Evolutionary conservation across 257 asterid species (phyloP).

Genomic region (Nicotiana sylvestris): DNA sequence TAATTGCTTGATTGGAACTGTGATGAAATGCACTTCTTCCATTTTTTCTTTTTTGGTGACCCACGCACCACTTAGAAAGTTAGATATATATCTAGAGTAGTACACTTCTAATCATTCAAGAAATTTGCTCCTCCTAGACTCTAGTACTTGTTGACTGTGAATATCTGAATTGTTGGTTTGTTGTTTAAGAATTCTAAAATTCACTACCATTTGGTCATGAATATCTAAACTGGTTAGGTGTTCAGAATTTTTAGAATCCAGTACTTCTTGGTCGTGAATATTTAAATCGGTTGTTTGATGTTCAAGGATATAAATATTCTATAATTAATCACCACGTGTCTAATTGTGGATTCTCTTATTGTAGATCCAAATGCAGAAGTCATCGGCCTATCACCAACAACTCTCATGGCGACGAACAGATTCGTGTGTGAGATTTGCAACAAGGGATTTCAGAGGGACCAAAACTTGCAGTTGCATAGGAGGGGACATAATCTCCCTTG

Average conservation of each 20-base stretch:
- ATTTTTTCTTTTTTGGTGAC: not conserved
- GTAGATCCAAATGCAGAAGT: constrained; percentile 86
- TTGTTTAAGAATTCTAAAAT: not conserved
- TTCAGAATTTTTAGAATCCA: no score
- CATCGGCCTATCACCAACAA: constrained; percentile 74
- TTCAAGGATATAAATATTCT: not conserved
- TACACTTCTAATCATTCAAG: not conserved
- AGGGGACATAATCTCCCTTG: constrained; percentile 91
- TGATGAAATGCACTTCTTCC: constrained; percentile 33
- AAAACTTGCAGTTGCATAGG: constrained; percentile 75
- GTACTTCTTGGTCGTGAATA: not conserved
- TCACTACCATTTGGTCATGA: not conserved
- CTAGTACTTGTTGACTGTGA: not conserved
- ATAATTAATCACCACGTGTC: no score
- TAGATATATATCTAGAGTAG: not conserved
- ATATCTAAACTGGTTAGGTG: not conserved
- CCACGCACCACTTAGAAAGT: not conserved
- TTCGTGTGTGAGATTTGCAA: constrained; percentile 84
- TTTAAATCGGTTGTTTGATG: not conserved
- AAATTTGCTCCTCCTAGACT: not conserved
- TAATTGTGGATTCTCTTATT: not conserved
- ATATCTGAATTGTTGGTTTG: not conserved
- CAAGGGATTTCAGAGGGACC: constrained; percentile 92
- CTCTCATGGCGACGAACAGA: constrained; percentile 85
- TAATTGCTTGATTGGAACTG: constrained; percentile 43